A percentile compares a stretch with the other conserved stretches of the same genome.
Evolutionary conservation across 2,329 filamentous ascomycete genomes (phyloP).

Genomic region (Penicillium polonicum): DNA sequence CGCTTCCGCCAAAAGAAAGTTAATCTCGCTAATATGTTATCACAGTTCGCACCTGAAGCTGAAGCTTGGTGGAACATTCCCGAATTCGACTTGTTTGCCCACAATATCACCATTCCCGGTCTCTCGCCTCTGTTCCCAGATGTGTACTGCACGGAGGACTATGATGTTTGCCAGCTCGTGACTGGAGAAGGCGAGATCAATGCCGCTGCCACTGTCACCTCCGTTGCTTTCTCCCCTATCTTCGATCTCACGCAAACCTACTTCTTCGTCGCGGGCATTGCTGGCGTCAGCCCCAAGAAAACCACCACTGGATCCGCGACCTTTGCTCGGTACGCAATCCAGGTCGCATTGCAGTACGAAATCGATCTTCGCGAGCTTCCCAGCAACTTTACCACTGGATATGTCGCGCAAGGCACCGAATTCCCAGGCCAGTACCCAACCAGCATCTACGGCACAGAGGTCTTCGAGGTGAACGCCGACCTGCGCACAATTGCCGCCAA

Average conservation of each 20-base stretch:
- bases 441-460: constrained; percentile 66
- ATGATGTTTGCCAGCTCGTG: constrained; percentile 66
- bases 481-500: constrained; percentile 55
- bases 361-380: constrained; percentile 70
- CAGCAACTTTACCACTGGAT: constrained; percentile 63
- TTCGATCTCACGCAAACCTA: constrained; percentile 69
- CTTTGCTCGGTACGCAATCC: constrained; percentile 67
- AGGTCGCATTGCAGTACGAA: constrained; percentile 74
- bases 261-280: constrained; percentile 70
- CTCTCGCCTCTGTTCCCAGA: constrained; percentile 65
- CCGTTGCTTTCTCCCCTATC: constrained; percentile 59
- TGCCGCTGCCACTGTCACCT: constrained; percentile 64
- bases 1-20: background rate
- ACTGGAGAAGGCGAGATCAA: constrained; percentile 73
- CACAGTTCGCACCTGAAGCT: constrained; percentile 62
- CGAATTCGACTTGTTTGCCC: constrained; percentile 56
- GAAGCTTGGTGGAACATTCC: constrained; percentile 60
- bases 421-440: constrained; percentile 58
- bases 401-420: constrained; percentile 63
- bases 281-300: constrained; percentile 68
- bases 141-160: constrained; percentile 62
- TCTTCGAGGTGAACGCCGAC: constrained; percentile 63
- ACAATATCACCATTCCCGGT: constrained; percentile 60
- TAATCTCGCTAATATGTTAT: background rate
- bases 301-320: constrained; percentile 66